These are phyloP conservation scores for Aspergillus sp. DNA, from an alignment of 2,329 filamentous ascomycete genomes.

Conservation along the genomic window DNA sequence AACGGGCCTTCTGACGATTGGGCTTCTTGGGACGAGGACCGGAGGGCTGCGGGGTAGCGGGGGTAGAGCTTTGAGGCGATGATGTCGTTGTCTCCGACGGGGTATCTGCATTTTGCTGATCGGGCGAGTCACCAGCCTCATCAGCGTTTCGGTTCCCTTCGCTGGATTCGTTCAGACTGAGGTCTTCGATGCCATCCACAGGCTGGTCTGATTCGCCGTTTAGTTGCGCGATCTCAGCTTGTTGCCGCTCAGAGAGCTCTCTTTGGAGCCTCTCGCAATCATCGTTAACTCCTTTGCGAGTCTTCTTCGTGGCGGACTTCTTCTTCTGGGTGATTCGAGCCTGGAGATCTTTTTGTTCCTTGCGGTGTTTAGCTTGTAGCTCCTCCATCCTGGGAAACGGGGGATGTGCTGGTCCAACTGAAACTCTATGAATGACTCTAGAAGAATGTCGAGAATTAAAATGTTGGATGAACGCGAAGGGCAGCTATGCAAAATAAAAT, in stretches of 20 bases:
- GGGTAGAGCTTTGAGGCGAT: conserved; percentile 12
- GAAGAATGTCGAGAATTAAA: neutral
- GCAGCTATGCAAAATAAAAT: neutral
- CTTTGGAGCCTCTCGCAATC: conserved; percentile 62
- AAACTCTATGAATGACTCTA: neutral
- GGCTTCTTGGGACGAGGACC: conserved; percentile 63
- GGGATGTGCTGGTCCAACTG: neutral
- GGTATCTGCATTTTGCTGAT: conserved; percentile 5
- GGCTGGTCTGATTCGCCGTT: conserved; percentile 34
- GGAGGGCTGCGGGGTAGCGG: conserved; percentile 16
- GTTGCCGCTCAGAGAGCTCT: conserved; percentile 58
- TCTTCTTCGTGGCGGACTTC: conserved; percentile 88
- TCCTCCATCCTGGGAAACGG: conserved; percentile 62
- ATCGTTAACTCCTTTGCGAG: conserved; percentile 68
- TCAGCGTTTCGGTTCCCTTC: conserved; percentile 12
- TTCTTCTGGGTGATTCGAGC: conserved; percentile 89
- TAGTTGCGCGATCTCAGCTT: conserved; percentile 51
- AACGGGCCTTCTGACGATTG: conserved; percentile 86
- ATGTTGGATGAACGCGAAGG: neutral
- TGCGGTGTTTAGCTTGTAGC: conserved; percentile 76
- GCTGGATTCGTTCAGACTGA: conserved; percentile 33
- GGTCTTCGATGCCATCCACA: conserved; percentile 33
- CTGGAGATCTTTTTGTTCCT: conserved; percentile 85
- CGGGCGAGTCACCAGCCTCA: neutral
- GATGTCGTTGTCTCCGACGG: conserved; percentile 13